Evolutionary conservation across 495 filamentous ascomycete species (phyloP).

Genomic region (Niebla homalea): DNA sequence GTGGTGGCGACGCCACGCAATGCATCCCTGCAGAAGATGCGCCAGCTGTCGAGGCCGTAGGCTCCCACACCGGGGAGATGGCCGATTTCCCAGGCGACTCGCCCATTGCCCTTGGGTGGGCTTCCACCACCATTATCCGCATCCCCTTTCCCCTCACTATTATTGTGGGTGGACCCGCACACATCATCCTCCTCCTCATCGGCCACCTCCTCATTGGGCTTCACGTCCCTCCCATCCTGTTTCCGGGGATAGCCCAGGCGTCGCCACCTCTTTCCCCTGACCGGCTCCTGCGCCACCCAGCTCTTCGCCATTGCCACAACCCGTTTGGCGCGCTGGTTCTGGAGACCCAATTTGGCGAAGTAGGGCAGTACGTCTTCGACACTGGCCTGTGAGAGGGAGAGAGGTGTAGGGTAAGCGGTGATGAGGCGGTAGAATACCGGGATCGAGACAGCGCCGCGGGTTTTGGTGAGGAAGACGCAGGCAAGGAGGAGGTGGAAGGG

Average conservation of each 20-base stretch:
- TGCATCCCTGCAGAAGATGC: conserved; percentile 82
- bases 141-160: conserved; percentile 35
- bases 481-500: conserved; percentile 65
- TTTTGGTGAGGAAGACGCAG: conserved; percentile 74
- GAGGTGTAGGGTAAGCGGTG: conserved; percentile 50
- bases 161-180: conserved; percentile 60
- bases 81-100: conserved; percentile 68
- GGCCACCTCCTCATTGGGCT: conserved; percentile 33
- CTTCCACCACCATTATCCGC: conserved; percentile 38
- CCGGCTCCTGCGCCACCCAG: conserved; percentile 53
- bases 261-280: conserved; percentile 42
- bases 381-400: conserved; percentile 47
- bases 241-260: conserved; percentile 55
- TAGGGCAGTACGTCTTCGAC: conserved; percentile 42
- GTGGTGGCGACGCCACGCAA: conserved; percentile 39
- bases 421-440: conserved; percentile 64
- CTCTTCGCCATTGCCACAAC: conserved; percentile 54
- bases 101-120: conserved; percentile 26
- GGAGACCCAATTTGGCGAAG: conserved; percentile 64
- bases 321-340: conserved; percentile 45
- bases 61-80: conserved; percentile 71
- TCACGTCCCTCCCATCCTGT: conserved; percentile 43
- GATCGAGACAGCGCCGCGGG: conserved; percentile 57
- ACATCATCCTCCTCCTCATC: conserved; percentile 42
- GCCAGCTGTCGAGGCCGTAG: conserved; percentile 85